These are phyloP conservation scores for Periglandula ipomoeae DNA, from an alignment of 2,329 filamentous ascomycete species.

Conservation along the genomic window DNA sequence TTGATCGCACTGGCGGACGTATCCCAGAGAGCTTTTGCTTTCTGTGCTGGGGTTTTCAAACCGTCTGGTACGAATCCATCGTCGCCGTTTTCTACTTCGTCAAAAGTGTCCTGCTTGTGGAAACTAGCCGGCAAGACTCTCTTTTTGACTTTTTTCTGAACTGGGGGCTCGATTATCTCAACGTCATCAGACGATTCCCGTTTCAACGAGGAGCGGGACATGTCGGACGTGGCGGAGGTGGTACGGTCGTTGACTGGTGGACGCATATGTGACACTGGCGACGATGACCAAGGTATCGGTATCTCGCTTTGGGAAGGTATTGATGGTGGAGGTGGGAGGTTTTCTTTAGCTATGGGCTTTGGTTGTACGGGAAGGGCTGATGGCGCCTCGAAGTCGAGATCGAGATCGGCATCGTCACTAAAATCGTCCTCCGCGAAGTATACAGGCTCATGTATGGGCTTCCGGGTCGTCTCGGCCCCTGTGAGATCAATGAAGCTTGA, in stretches of 20 bases:
- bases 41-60: constrained; percentile 23
- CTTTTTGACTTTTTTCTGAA: constrained; percentile 42
- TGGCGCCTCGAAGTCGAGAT: constrained; percentile 57
- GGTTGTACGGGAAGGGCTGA: constrained; percentile 34
- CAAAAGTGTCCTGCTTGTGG: constrained; percentile 24
- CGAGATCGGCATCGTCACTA: constrained; percentile 71
- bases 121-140: constrained; percentile 48
- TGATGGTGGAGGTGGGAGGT: constrained; percentile 19
- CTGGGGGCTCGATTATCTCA: constrained; percentile 16
- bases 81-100: constrained; percentile 23
- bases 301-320: constrained; percentile 18
- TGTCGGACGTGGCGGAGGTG: constrained; percentile 11
- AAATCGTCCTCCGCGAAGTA: constrained; percentile 76
- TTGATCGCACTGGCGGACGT: constrained; percentile 65
- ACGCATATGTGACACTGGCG: constrained; percentile 40
- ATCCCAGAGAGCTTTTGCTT: constrained; percentile 52
- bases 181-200: constrained; percentile 29
- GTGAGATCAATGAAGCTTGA: constrained; percentile 26
- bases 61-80: constrained; percentile 4
- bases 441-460: constrained; percentile 28
- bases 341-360: constrained; percentile 16
- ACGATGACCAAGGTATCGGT: constrained; percentile 64
- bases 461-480: constrained; percentile 12
- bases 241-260: constrained; percentile 22
- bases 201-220: constrained; percentile 26